Percentiles rank a stretch among this genome's conserved stretches.
Evolutionary conservation across 768 basidiomycete species (phyloP).

Genomic region (Tulasnella sp.): DNA sequence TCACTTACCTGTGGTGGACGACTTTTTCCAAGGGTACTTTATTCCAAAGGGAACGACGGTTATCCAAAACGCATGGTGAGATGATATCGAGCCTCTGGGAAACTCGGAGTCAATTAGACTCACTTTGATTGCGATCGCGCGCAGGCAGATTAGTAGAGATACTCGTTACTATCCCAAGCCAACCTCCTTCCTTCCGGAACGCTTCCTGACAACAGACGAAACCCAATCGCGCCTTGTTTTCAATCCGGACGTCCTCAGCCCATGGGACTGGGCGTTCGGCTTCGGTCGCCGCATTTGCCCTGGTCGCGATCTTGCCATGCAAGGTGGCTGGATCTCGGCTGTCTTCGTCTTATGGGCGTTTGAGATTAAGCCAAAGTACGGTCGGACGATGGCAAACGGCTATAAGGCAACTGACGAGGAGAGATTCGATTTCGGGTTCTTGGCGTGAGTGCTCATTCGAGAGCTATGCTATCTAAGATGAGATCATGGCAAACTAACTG

Average conservation of each 20-base stretch:
- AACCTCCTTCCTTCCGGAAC: neutral
- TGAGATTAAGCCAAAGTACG: slow-evolving; percentile 3
- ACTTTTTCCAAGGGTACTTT: slow-evolving; percentile 33
- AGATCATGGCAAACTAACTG: too few species aligned
- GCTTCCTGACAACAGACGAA: neutral
- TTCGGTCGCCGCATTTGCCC: slow-evolving; percentile 25
- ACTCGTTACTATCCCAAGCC: slow-evolving; percentile 2
- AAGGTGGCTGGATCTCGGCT: neutral
- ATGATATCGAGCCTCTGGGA: neutral
- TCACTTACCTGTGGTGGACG: slow-evolving; percentile 23
- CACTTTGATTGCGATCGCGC: neutral
- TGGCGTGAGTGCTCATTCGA: neutral
- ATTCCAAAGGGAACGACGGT: slow-evolving; percentile 26
- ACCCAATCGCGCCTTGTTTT: neutral
- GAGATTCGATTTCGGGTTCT: slow-evolving; percentile 7
- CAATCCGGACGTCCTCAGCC: neutral
- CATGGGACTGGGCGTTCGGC: slow-evolving; percentile 9
- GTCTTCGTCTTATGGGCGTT: neutral
- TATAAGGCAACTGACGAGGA: slow-evolving; percentile 3
- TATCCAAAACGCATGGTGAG: slow-evolving; percentile 22
- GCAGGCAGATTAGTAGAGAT: neutral
- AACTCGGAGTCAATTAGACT: neutral
- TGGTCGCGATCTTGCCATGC: slow-evolving; percentile 11
- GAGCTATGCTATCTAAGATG: too few species aligned
- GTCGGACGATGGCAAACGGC: neutral